phyloP scores from a whole-genome alignment of 1,284 basidiomycete species.

The Porodaedalea pini region DNA sequence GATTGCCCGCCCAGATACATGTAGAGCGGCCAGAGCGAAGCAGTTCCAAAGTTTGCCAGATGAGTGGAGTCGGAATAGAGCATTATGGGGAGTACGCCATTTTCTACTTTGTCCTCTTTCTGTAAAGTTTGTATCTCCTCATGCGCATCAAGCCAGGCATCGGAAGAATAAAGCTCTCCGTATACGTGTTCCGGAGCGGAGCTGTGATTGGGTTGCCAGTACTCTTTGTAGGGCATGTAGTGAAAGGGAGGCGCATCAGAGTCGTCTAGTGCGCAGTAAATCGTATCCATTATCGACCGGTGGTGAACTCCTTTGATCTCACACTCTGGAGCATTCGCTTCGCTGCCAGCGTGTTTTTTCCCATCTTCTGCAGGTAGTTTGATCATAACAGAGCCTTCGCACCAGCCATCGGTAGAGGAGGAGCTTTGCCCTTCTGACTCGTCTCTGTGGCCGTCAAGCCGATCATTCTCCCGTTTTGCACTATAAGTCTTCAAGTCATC shows the following conservation, averaged over 20 bases:
- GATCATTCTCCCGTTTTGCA: not conserved
- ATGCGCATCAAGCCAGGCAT: conserved; percentile 29
- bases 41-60: conserved; percentile 32
- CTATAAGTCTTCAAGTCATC: not conserved
- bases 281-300: conserved; percentile 10
- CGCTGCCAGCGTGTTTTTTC: not conserved
- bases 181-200: conserved; percentile 24
- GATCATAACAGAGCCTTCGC: not conserved
- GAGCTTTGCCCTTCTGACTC: not conserved
- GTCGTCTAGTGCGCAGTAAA: conserved; percentile 1
- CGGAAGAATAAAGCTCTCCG: conserved; percentile 32
- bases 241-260: conserved; percentile 25
- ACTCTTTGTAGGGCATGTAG: conserved; percentile 27
- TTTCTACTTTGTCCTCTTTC: conserved; percentile 6
- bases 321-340: not conserved
- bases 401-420: not conserved
- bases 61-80: conserved; percentile 37
- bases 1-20: conserved; percentile 30
- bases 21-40: conserved; percentile 34
- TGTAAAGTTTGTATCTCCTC: conserved; percentile 23
- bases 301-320: conserved; percentile 9
- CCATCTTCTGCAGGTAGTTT: not conserved
- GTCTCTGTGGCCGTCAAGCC: not conserved
- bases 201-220: conserved; percentile 25
- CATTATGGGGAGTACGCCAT: conserved; percentile 32